A percentile compares a stretch with the other conserved stretches of the same genome.
Evolutionary conservation across 345 rosid genomes (phyloP).

Genomic region (Combretum micranthum): DNA sequence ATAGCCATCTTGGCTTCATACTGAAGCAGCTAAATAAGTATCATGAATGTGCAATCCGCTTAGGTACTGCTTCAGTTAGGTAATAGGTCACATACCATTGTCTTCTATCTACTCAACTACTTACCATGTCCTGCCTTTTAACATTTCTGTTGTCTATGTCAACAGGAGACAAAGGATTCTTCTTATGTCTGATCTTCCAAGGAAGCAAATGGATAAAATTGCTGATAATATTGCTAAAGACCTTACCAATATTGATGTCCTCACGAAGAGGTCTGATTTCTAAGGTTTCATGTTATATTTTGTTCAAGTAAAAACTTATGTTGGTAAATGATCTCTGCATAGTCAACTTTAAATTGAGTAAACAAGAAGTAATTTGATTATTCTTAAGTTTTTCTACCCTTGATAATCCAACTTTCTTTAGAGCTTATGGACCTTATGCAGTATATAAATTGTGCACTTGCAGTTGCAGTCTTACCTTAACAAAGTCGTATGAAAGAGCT

Average conservation of each 20-base stretch:
- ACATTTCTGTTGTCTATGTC: background rate
- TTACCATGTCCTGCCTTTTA: no score
- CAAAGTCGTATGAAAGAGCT: slow-evolving; percentile 86
- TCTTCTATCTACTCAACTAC: background rate
- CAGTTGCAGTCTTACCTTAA: slow-evolving; percentile 92
- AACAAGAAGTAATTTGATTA: background rate
- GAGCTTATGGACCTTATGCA: no score
- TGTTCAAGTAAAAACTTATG: no score
- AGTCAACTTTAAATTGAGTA: no score
- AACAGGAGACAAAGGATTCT: slow-evolving; percentile 88
- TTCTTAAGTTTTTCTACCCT: background rate
- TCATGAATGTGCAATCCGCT: slow-evolving; percentile 82
- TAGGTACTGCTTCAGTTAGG: slow-evolving; percentile 94
- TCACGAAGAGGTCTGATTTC: slow-evolving; percentile 63
- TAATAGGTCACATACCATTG: slow-evolving; percentile 20
- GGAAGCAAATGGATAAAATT: slow-evolving; percentile 88
- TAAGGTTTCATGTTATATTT: no score
- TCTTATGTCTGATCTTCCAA: slow-evolving; percentile 91
- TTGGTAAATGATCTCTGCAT: no score
- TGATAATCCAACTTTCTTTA: background rate
- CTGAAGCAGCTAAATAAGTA: slow-evolving; percentile 86
- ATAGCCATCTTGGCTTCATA: slow-evolving; percentile 70
- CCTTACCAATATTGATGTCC: slow-evolving; percentile 77
- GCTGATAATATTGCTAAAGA: slow-evolving; percentile 74
- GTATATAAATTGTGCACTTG: slow-evolving; percentile 19